Conservation (phyloP, 2,329 filamentous ascomycete genomes). For the Chaetomium strumarium region DNA sequence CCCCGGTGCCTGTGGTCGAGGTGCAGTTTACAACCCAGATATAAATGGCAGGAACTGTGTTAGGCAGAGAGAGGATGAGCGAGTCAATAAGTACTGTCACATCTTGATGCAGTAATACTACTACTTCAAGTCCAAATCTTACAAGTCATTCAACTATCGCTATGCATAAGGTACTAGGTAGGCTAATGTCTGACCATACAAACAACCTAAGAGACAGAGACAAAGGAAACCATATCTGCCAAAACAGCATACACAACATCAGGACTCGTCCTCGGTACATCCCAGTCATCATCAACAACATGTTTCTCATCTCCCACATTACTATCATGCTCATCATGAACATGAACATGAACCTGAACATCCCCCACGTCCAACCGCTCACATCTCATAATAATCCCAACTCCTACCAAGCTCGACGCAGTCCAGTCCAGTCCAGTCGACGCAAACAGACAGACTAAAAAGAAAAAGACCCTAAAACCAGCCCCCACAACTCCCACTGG, state of each 20-base stretch:
- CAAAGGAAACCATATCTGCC: conserved; percentile 7
- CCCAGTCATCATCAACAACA: background rate
- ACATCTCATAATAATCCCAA: no score
- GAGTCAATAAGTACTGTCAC: no score
- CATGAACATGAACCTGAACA: no score
- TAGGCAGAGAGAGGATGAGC: no score
- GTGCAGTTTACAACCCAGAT: no score
- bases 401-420: no score
- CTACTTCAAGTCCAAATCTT: background rate
- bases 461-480: background rate
- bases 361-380: background rate
- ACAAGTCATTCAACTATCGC: conserved; percentile 6
- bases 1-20: no score
- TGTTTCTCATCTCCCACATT: background rate
- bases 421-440: no score
- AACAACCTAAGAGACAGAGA: background rate
- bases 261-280: background rate
- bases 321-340: background rate
- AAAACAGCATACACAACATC: background rate
- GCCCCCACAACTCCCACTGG: background rate
- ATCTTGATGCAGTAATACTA: no score
- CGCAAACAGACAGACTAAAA: no score
- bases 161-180: conserved; percentile 4
- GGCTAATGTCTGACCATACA: background rate
- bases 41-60: no score